Base-by-base conservation (phyloP, 177 flowering plant species). In the Vitis hybrid region DNA sequence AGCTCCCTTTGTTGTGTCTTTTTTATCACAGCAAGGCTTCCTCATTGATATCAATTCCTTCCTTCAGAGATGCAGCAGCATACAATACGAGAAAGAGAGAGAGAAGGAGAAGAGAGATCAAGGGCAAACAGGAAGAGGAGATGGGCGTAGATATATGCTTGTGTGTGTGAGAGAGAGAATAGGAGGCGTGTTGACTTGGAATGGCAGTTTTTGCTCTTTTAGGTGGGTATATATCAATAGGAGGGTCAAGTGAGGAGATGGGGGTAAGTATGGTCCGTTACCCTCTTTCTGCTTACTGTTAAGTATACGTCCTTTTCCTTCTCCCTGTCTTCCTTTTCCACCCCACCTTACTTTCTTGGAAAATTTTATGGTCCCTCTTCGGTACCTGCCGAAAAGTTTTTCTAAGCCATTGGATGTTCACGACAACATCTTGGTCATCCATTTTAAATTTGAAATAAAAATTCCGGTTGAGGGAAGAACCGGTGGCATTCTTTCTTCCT, bases 1-100 rank as follows among this genome's bases (percentile, higher is more conserved):
- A 40, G 87, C 89, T 60, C 91, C 91, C 66, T 84, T 88, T 62
- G 81, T 86, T 21, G 79, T 86, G 32, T 76, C 87, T 67, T 77
- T 73, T 65, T 82, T 81, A 51, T 80, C 85, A 72, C 86, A 84
- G 67, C 85, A 81, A 62, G 91, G 86, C 15, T 79, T 80, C 78
- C 87, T 87, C 89, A 84, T 86, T 69, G 64, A 14, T 52, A 40
- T 11, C 49, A 19, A 27, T 27, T 27, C 30, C 24, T 62, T 32
- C 18, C 19, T 27, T 27, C 30, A 27, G 30, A 27, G 30, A 27
- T 27, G 30, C 30, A 27, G 30, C 30, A 27, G 30, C 30, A 27
- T 27, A 27, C 30, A 27, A 27, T 6, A 10, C 1, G n/a, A 27
- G 30, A 27, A 24, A 24, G 40, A 24, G 40, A 19, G 24, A 7